These are phyloP conservation scores for Pyrenophora tritici-repentis DNA, from an alignment of 2,329 filamentous ascomycete genomes.

Conservation along the genomic window DNA sequence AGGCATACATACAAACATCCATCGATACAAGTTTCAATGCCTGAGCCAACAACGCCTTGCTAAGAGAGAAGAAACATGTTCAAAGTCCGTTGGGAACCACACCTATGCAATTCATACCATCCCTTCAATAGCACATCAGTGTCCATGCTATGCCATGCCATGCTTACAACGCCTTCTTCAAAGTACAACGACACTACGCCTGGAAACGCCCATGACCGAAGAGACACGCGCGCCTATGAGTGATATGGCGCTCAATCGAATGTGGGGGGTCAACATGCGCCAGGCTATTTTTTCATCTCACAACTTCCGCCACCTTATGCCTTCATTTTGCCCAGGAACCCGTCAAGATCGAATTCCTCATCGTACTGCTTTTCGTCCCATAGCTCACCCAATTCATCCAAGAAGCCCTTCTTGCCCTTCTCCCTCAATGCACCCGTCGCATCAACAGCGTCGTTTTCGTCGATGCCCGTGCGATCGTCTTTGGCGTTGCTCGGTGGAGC, in stretches of 20 bases:
- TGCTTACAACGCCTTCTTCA: background rate
- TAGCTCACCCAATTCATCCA: slow-evolving; percentile 92
- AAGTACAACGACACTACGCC: background rate
- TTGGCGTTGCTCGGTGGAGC: slow-evolving; percentile 62
- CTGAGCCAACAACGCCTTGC: slow-evolving; percentile 2
- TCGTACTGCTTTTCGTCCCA: slow-evolving; percentile 99
- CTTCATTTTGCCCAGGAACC: slow-evolving; percentile 94
- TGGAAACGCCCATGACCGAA: background rate
- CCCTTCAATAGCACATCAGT: background rate
- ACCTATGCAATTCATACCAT: background rate
- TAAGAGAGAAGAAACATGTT: background rate
- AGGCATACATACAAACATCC: background rate
- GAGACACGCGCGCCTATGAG: no score
- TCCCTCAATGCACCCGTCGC: slow-evolving; percentile 90
- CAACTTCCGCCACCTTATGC: slow-evolving; percentile 30
- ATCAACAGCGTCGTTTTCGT: slow-evolving; percentile 76
- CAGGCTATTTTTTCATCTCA: background rate
- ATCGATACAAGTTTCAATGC: background rate
- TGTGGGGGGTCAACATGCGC: no score
- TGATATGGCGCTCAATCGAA: no score
- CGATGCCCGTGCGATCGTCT: slow-evolving; percentile 71
- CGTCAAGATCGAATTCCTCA: slow-evolving; percentile 95
- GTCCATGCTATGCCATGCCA: background rate
- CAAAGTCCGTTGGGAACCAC: background rate
- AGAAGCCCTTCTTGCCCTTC: slow-evolving; percentile 94